These are phyloP conservation scores for Globisporangium megalacanthum DNA, from an alignment of 352 stramenopile genomes.

Conservation along the genomic window DNA sequence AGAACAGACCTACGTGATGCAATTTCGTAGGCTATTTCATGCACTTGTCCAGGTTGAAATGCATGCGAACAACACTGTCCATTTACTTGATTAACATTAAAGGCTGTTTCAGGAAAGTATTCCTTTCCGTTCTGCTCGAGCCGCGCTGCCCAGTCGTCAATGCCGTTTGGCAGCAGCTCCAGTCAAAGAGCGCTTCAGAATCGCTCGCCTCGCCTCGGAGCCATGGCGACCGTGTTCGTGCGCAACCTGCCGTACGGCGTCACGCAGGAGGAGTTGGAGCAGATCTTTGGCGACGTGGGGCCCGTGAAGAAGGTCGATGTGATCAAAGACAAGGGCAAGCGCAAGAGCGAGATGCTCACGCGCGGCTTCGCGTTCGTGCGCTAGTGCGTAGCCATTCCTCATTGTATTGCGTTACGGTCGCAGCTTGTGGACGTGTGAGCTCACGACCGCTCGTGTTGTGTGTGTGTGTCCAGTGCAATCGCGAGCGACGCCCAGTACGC, in stretches of 20 bases:
- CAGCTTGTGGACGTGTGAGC: background rate
- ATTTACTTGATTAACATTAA: too few relatives aligned
- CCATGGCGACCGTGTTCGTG: slow-evolving; percentile 71
- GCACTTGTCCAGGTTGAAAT: background rate
- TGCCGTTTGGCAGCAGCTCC: background rate
- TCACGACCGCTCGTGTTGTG: background rate
- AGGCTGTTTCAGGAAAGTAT: too few relatives aligned
- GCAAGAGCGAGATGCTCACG: slow-evolving; percentile 73
- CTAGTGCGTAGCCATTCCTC: slow-evolving; percentile 46
- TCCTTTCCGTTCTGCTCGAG: too few relatives aligned
- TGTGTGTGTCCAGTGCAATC: slow-evolving; percentile 42
- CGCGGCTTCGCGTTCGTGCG: slow-evolving; percentile 84
- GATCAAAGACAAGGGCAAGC: slow-evolving; percentile 87
- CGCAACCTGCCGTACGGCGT: slow-evolving; percentile 84
- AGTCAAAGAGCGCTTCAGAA: background rate
- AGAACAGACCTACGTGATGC: background rate
- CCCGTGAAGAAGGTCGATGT: slow-evolving; percentile 84
- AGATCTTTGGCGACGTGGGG: slow-evolving; percentile 75
- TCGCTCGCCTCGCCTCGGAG: background rate
- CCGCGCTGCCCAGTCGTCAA: background rate
- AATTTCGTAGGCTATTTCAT: background rate
- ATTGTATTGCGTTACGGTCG: background rate
- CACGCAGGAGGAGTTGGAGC: slow-evolving; percentile 80
- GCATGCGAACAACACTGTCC: too few relatives aligned
- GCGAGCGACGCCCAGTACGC: slow-evolving; percentile 61